phyloP scores from a whole-genome alignment of 352 stramenopile species.

The Elongisporangium anandrum region DNA sequence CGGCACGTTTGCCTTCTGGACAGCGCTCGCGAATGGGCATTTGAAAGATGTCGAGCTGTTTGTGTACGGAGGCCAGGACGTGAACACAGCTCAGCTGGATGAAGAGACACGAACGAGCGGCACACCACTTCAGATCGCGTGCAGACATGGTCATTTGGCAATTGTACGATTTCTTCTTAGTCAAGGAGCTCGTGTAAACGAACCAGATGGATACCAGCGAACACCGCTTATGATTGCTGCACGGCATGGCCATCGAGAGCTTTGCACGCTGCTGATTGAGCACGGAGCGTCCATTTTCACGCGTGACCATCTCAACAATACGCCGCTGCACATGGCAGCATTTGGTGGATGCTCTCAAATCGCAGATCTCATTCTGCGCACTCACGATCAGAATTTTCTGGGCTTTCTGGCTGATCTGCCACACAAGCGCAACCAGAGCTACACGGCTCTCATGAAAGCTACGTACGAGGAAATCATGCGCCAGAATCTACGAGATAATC shows the following conservation, averaged over 20 bases:
- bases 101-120: conserved; percentile 23
- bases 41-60: conserved; percentile 57
- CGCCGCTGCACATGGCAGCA: conserved; percentile 60
- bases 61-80: conserved; percentile 56
- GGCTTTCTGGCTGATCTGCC: conserved; percentile 41
- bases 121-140: conserved; percentile 52
- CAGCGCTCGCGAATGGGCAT: conserved; percentile 35
- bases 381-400: conserved; percentile 42
- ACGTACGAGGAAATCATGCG: conserved; percentile 47
- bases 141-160: conserved; percentile 32
- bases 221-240: conserved; percentile 60
- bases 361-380: conserved; percentile 32
- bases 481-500: conserved; percentile 57
- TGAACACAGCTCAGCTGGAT: conserved; percentile 37
- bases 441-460: conserved; percentile 26
- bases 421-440: conserved; percentile 20
- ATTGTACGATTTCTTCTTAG: conserved; percentile 47
- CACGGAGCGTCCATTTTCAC: conserved; percentile 38
- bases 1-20: conserved; percentile 42
- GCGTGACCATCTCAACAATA: conserved; percentile 63
- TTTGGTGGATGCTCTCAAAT: conserved; percentile 40
- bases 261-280: conserved; percentile 39
- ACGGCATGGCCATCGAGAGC: conserved; percentile 39
- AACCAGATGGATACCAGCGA: conserved; percentile 46
- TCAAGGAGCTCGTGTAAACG: conserved; percentile 36